Evolutionary conservation across 345 rosid genomes (phyloP), one percentile per base, ranked within the genome.

Genomic region (Syzygium grande): DNA sequence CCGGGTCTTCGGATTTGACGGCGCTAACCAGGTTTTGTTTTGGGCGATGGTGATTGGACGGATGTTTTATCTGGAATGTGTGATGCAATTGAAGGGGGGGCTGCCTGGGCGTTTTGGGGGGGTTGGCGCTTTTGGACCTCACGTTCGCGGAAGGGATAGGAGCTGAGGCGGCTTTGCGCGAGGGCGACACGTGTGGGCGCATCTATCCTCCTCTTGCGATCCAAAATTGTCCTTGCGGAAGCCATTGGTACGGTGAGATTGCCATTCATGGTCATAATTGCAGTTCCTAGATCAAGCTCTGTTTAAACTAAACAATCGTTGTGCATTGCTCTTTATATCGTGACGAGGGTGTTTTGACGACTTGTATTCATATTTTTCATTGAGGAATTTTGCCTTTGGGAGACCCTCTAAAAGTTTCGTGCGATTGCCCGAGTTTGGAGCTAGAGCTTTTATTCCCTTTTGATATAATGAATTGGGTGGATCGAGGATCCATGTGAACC

Each of bases 141-240:
- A 84, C 87, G 84, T 87, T 88, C 86, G 6, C n/a, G 79, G 43
- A 9, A 80, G 41, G 34, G 94, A 92, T 92, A 91, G 88, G 86
- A 53, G 92, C 19, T 59, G 91, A 89, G 52, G 27, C 89, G 92
- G 91, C 86, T 27, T 46, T 49, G 5, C 23, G 13, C 1, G 4
- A 13, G 88, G 77, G 5, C 25, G 92, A 89, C 94, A 92, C 91
- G 92, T 91, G 53, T 19, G 22, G 8, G 41, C 41, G 51, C 13
- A 11, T 17, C 84, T 51, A 91, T 73, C 80, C 49, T 73, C 4
- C 46, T 73, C 19, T 73, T 4, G 80, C 19, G 49, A 73, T 73
- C 23, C 46, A 4, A 65, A 19, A 73, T 11, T 34, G 23, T 34
- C 80, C 46, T 19, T 34, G 25, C 2, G 25, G 3, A 16, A 19